Evolutionary conservation across 1,139 yeast genomes (phyloP), one percentile per base, ranked within the genome.

Genomic region (Diutina pseudorugosa): DNA sequence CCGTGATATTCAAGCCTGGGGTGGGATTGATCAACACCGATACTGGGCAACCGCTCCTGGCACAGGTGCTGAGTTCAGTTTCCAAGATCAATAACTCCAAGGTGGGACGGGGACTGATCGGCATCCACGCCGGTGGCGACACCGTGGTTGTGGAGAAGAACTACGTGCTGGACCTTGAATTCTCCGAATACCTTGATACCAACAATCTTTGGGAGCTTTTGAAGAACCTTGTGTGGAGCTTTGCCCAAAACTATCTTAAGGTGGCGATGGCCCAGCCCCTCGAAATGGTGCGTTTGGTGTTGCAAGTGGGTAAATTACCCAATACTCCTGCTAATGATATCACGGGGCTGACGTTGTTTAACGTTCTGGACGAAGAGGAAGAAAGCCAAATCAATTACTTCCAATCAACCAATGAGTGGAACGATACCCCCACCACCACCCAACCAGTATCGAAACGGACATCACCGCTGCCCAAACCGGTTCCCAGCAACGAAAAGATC

Each of bases 231-330:
- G 60, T 76, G 52, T 73, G 76, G 65, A 80, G 86, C 47, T 82
- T 88, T 59, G 62, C 82, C 51, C 80, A 80, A 58, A 83, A 82
- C 57, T 90, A 90, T 67, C 68, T 80, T 55, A 82, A 80, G 57
- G 80, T 83, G 51, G 65, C 88, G 43, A 64, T 85, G 23, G 79
- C 89, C 21, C 98, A 93, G 65, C 98, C 98, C 1, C 83, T 91
- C 65, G 97, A 93, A 61, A 85, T 88, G 40, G 82, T 88, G 4
- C 75, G 95, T 53, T 72, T 89, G 57, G 73, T 90, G 44, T 67
- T 90, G 54, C 98, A 93, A 65, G 85, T 88, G 36, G 96, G 95
- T 2, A 79, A 73, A 51, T 80, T 82, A 58, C 65, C 16, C 27
- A 69, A 42, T 62, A 66, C 53, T 53, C 57, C 43, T 9, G 20